Percentiles rank a stretch among this genome's conserved stretches.
Conservation (phyloP, 2,329 filamentous ascomycete genomes). For the Fonsecaea pugnacius region DNA sequence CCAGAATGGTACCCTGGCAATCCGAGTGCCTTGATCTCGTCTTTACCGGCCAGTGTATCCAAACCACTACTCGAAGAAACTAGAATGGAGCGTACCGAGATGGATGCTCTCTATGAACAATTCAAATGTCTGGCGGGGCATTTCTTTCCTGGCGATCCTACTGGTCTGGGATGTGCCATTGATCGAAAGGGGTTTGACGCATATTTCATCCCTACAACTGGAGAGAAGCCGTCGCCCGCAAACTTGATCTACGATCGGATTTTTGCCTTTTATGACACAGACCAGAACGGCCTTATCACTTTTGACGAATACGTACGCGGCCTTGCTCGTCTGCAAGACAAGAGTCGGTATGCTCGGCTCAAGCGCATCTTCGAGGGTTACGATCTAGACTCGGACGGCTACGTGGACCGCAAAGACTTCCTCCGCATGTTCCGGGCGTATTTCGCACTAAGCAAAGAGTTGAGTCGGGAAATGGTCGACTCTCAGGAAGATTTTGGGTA, state of each 20-base stretch:
- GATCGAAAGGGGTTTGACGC: conserved; percentile 91
- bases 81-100: conserved; percentile 79
- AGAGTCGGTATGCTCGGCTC: conserved; percentile 66
- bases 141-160: conserved; percentile 80
- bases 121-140: conserved; percentile 92
- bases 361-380: conserved; percentile 82
- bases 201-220: conserved; percentile 83
- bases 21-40: conserved; percentile 70
- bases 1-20: conserved; percentile 88
- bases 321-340: conserved; percentile 67
- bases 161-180: conserved; percentile 78
- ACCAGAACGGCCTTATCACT: conserved; percentile 84
- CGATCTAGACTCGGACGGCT: conserved; percentile 87
- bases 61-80: conserved; percentile 72
- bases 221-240: conserved; percentile 74
- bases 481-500: conserved; percentile 77
- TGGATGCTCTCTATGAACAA: conserved; percentile 95
- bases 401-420: conserved; percentile 82
- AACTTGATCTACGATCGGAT: conserved; percentile 95
- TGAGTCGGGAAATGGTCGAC: conserved; percentile 81
- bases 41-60: conserved; percentile 69
- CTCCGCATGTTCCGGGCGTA: conserved; percentile 90
- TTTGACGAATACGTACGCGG: conserved; percentile 91
- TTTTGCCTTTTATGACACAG: conserved; percentile 94
- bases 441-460: conserved; percentile 86